Percentiles rank a stretch among this genome's conserved stretches.
phyloP scores from a whole-genome alignment of 257 asterid species.

The Petunia secreta region DNA sequence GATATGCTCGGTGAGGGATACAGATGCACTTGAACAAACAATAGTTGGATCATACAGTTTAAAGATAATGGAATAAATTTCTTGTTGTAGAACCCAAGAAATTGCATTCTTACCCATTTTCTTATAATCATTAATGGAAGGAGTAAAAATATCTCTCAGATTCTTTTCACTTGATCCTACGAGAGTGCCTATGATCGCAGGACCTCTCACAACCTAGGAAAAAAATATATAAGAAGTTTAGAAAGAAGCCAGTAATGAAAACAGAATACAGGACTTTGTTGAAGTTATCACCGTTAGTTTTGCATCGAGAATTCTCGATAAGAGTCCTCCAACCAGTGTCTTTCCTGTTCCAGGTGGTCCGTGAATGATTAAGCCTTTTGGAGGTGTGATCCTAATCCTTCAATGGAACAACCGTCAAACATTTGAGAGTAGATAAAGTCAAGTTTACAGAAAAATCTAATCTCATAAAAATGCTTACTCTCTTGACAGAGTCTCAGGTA shows the following conservation, averaged over 20 bases:
- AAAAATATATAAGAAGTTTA: neutral
- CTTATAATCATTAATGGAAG: neutral
- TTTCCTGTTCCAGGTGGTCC: neutral
- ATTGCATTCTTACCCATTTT: neutral
- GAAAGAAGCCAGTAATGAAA: neutral
- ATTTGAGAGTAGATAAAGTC: neutral
- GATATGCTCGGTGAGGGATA: no score
- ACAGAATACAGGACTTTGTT: neutral
- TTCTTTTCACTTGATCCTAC: neutral
- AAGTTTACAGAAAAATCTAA: neutral
- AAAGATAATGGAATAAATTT: no score
- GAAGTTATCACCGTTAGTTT: neutral
- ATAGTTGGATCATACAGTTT: no score
- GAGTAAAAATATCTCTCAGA: slow-evolving; percentile 1
- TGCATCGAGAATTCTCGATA: neutral
- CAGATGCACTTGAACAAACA: no score
- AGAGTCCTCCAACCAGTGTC: neutral
- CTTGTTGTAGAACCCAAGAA: no score
- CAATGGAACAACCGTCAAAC: neutral
- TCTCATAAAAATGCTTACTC: neutral
- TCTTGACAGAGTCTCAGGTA: neutral
- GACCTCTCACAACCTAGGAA: neutral
- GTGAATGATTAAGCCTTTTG: neutral
- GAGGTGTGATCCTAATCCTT: neutral
- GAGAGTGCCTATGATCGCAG: neutral